Conservation (phyloP, 2,329 filamentous ascomycete genomes). For the Aspergillus pseudotamarii region DNA sequence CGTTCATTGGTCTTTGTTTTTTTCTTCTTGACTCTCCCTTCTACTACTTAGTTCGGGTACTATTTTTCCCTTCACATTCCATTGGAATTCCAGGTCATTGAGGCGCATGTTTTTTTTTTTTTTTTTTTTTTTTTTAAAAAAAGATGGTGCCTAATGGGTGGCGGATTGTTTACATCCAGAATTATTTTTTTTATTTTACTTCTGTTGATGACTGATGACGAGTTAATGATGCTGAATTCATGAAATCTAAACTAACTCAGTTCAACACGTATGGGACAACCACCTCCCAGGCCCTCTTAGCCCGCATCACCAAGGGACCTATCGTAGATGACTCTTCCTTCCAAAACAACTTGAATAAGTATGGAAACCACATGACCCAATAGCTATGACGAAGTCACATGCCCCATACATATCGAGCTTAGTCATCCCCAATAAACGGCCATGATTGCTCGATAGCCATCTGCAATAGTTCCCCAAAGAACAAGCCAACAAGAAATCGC, state of each 20-base stretch:
- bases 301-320: background rate
- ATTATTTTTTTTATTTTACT: background rate
- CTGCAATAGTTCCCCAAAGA: background rate
- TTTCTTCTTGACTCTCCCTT: background rate
- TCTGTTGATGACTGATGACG: conserved; percentile 6
- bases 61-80: conserved; percentile 3
- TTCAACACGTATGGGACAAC: background rate
- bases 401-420: background rate
- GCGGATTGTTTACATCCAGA: conserved; percentile 4
- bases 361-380: background rate
- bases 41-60: background rate
- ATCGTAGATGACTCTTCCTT: background rate
- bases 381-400: background rate
- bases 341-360: background rate
- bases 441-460: background rate
- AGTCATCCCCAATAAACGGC: background rate
- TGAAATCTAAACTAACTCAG: background rate
- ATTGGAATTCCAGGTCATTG: conserved; percentile 12
- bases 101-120: background rate
- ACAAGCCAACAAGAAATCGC: background rate
- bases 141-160: conserved; percentile 13
- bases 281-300: background rate
- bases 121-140: background rate
- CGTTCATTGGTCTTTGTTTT: background rate
- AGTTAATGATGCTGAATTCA: conserved; percentile 6